These are phyloP conservation scores for Aeschynomene evenia DNA, from an alignment of 306 rosid species.

Conservation along the genomic window DNA sequence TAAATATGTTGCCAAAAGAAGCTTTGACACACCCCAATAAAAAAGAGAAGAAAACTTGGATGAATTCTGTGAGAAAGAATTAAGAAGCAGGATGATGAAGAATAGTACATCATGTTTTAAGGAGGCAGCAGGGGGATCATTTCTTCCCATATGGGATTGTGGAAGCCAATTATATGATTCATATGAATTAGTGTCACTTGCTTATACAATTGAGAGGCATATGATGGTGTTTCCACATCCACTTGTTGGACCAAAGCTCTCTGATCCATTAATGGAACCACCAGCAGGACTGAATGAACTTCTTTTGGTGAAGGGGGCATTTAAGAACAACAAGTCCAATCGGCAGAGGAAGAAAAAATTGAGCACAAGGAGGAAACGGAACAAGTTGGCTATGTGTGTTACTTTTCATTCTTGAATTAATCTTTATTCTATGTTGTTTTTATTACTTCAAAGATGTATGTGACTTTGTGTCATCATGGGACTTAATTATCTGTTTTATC, in stretches of 20 bases:
- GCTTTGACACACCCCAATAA: neutral
- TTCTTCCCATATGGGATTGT: constrained; percentile 67
- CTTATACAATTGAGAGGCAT: constrained; percentile 60
- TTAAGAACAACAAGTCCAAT: constrained; percentile 29
- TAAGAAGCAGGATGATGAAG: constrained; percentile 26
- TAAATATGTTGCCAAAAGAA: neutral
- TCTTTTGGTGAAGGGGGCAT: constrained; percentile 23
- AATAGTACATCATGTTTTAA: neutral
- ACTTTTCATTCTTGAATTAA: neutral
- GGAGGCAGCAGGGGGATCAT: constrained; percentile 2
- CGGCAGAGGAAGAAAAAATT: constrained; percentile 9
- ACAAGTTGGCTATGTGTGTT: neutral
- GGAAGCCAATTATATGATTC: constrained; percentile 76
- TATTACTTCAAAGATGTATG: neutral
- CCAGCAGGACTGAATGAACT: constrained; percentile 19
- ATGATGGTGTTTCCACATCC: constrained; percentile 51
- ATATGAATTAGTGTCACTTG: constrained; percentile 56
- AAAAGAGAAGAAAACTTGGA: neutral
- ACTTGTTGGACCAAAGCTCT: constrained; percentile 37
- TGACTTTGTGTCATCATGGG: neutral
- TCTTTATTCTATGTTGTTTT: too few species aligned
- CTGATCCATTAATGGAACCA: neutral
- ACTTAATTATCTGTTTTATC: neutral
- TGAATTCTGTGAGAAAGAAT: neutral
- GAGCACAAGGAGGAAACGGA: constrained; percentile 36